Evolutionary conservation across 2,329 filamentous ascomycete genomes (phyloP).

Genomic region (Rhynchosporium agropyri): DNA sequence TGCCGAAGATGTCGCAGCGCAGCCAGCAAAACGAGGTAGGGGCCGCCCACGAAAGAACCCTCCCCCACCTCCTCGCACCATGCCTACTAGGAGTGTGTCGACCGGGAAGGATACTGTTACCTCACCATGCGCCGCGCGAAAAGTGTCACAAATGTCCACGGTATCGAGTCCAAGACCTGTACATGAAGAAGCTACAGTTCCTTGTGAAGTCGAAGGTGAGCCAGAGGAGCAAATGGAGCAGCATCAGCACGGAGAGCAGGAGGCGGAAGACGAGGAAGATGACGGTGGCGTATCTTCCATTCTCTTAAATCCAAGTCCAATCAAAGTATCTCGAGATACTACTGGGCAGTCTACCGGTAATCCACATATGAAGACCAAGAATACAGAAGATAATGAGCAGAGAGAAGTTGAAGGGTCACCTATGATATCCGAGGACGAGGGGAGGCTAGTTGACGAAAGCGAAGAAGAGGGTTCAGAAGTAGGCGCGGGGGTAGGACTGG

Average conservation of each 20-base stretch:
- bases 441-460: not conserved
- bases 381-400: not conserved
- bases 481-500: not conserved
- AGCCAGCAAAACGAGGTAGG: slow-evolving; percentile 7
- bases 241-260: not conserved
- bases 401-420: not conserved
- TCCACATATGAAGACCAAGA: not conserved
- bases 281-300: slow-evolving; percentile 15
- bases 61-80: not conserved
- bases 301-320: slow-evolving; percentile 24
- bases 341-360: not conserved
- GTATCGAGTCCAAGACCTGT: not conserved
- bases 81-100: not conserved
- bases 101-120: slow-evolving; percentile 6
- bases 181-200: not conserved
- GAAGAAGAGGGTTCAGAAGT: not conserved
- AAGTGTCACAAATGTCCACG: not conserved
- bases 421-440: not conserved
- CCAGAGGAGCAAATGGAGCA: not conserved
- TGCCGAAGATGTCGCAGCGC: not conserved
- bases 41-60: slow-evolving; percentile 18
- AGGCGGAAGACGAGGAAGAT: not conserved
- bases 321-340: slow-evolving; percentile 14
- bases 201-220: not conserved
- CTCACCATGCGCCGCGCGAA: not conserved